These are phyloP conservation scores for Saturnispora quitensis DNA, from an alignment of 805 yeast species.

Conservation along the genomic window DNA sequence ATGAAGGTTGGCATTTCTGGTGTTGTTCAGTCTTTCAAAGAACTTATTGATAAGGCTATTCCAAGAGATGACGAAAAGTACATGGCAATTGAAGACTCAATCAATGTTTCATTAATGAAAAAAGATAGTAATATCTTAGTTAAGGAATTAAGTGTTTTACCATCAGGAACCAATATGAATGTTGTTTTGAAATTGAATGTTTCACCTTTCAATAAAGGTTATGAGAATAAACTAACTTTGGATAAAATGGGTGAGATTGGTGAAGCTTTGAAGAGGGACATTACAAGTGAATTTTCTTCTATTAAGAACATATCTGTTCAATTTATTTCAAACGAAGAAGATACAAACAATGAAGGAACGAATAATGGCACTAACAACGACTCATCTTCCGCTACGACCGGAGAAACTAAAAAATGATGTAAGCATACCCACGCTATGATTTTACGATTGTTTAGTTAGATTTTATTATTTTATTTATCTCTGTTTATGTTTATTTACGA, in stretches of 20 bases:
- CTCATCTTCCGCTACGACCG: neutral
- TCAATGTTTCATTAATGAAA: constrained; percentile 28
- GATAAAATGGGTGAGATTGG: constrained; percentile 27
- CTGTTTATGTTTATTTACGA: neutral
- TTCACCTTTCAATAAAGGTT: constrained; percentile 22
- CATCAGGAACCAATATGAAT: constrained; percentile 48
- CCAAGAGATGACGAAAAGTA: constrained; percentile 43
- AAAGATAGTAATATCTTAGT: constrained; percentile 25
- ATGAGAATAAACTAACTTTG: constrained; percentile 25
- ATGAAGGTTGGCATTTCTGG: constrained; percentile 80
- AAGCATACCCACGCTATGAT: neutral
- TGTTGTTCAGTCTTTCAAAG: constrained; percentile 58
- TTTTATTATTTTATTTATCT: no score
- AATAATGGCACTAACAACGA: neutral
- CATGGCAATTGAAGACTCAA: constrained; percentile 28
- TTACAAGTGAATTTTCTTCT: constrained; percentile 27
- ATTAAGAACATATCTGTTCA: constrained; percentile 29
- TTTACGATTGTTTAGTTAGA: neutral
- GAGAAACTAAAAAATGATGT: neutral
- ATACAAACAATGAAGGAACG: neutral
- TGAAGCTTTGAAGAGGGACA: constrained; percentile 20
- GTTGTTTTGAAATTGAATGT: constrained; percentile 26
- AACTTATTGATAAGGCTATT: constrained; percentile 68
- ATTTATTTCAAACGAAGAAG: constrained; percentile 18
- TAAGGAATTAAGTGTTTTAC: constrained; percentile 36